Evolutionary conservation across 2,329 filamentous ascomycete species (phyloP), one percentile per base, ranked within the genome.

Genomic region (Chaetomiaceae sp.): DNA sequence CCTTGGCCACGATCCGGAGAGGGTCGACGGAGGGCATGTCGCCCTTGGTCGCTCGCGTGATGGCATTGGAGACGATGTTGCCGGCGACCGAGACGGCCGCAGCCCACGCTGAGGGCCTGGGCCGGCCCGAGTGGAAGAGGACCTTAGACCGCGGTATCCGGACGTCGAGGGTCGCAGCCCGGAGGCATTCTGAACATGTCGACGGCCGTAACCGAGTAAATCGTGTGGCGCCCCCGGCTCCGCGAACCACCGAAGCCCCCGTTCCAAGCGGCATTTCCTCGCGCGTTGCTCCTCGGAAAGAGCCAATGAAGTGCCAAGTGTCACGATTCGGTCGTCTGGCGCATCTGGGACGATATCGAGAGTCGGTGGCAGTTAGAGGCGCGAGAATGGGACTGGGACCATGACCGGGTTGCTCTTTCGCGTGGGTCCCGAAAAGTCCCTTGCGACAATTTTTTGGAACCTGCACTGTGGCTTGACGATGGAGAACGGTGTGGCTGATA

Each of bases 1-100:
- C 92, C 73, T 96, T 95, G 58, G 89, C 92, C 31, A 97, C 91
- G 31, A 89, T 87, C 58, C 89, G 83, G 65, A 97, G 80, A 31
- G 92, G 92, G 69, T 97, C 92, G 65, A 96, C 83, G 56, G 84
- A 82, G 57, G 84, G 82, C 73, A 95, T 83, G 54, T 82, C 80
- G 61, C 78, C 77, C 61, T 84, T 82, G 58, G 81, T 76, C 52
- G 82, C 76, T 62, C 81, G 77, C 61, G 81, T 80, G 57, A 86
- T 77, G 40, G 81, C 82, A 67, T 85, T 87, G 61, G 79, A 80
- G 61, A 91, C 85, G 56, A 91, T 80, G 68, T 86, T 86, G 61
- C 87, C 79, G 34, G 83, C 83, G 15, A 85, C 82, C 22, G 82
- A 80, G 17, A 89, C 85, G 7, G 88, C 88, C 40, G 89, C 87